These are phyloP conservation scores for Diaporthe nobilis DNA, from an alignment of 2,329 filamentous ascomycete genomes.

Conservation along the genomic window DNA sequence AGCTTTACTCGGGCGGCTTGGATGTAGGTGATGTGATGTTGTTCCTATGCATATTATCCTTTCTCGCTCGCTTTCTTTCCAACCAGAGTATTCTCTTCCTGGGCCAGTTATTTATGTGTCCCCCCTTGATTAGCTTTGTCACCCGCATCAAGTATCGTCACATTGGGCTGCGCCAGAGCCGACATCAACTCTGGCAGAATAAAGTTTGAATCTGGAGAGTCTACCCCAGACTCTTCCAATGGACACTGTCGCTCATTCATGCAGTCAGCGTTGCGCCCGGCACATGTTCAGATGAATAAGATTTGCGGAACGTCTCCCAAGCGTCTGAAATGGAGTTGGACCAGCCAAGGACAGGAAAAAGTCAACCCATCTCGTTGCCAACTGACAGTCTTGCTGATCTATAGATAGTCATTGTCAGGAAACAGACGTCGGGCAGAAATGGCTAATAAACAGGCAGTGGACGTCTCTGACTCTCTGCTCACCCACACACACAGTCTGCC, in stretches of 20 bases:
- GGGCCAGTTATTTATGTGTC: not conserved
- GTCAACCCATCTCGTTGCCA: not conserved
- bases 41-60: not conserved
- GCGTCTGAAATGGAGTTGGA: not conserved
- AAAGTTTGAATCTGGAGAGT: not conserved
- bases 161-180: not conserved
- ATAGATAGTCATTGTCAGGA: not conserved
- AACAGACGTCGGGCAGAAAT: not conserved
- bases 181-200: not conserved
- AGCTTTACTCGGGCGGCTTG: not conserved
- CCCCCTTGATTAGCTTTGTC: not conserved
- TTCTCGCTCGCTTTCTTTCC: not conserved
- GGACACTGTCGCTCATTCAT: not conserved
- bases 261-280: slow-evolving; percentile 22
- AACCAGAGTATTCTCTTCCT: not conserved
- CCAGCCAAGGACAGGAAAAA: not conserved
- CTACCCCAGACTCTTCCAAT: not conserved
- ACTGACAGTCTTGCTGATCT: not conserved
- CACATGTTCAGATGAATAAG: slow-evolving; percentile 18
- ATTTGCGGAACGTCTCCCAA: slow-evolving; percentile 1
- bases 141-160: not conserved
- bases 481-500: not conserved
- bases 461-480: not conserved
- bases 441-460: not conserved
- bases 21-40: not conserved